phyloP scores from a whole-genome alignment of 768 basidiomycete genomes.

The Termitomyces sp. region DNA sequence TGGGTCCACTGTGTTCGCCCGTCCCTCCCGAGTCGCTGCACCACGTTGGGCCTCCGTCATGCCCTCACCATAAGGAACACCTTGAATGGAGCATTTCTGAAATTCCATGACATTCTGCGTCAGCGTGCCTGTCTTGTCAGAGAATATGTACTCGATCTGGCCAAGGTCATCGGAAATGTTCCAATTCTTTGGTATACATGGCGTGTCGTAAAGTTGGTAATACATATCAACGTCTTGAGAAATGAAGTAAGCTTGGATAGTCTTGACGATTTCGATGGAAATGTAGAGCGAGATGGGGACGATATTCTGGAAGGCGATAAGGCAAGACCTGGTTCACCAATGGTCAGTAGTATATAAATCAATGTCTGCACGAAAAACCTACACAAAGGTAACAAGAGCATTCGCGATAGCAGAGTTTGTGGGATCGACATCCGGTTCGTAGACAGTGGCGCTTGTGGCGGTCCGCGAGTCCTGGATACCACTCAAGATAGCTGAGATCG shows the following conservation, averaged over 20 bases:
- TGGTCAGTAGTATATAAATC: constrained; percentile 1
- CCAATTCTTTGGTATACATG: constrained; percentile 96
- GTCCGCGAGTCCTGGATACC: constrained; percentile 60
- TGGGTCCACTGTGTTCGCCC: constrained; percentile 56
- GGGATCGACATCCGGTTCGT: constrained; percentile 62
- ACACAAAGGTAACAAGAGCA: constrained; percentile 88
- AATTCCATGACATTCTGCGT: constrained; percentile 99
- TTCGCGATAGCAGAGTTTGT: constrained; percentile 61
- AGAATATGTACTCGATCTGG: constrained; percentile 90
- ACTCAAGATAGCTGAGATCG: constrained; percentile 66
- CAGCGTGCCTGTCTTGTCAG: constrained; percentile 94
- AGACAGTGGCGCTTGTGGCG: constrained; percentile 65
- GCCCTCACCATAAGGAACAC: constrained; percentile 86
- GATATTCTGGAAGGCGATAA: constrained; percentile 97
- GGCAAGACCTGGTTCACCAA: constrained; percentile 59
- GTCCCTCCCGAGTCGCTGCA: constrained; percentile 79
- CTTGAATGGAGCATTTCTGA: constrained; percentile 88
- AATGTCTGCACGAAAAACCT: constrained; percentile 26
- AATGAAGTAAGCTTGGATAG: constrained; percentile 95
- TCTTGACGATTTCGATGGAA: constrained; percentile 97
- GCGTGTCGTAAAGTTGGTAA: constrained; percentile 78
- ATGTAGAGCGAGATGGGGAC: constrained; percentile 95
- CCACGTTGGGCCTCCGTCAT: constrained; percentile 94
- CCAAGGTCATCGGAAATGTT: constrained; percentile 98
- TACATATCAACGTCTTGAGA: constrained; percentile 97